phyloP scores from a whole-genome alignment of 768 basidiomycete genomes.

The Suillus variegatus region DNA sequence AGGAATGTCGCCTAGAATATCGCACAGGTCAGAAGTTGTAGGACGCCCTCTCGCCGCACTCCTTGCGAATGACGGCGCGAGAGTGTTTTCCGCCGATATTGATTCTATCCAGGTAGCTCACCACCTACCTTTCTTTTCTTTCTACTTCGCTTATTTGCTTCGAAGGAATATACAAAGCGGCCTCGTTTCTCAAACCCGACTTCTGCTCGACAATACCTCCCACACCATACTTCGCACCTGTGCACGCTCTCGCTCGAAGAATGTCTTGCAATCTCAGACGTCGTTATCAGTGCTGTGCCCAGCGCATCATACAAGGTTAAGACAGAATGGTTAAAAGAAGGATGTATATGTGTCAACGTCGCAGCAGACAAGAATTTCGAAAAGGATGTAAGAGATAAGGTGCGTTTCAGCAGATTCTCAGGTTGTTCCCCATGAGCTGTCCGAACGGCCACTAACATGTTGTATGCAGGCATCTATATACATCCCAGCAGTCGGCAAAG shows the following conservation, averaged over 20 bases:
- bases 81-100: slow-evolving; percentile 94
- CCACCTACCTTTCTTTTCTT: not conserved
- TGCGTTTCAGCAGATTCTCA: slow-evolving; percentile 32
- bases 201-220: slow-evolving; percentile 63
- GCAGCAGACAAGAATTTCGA: slow-evolving; percentile 97
- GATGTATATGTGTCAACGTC: slow-evolving; percentile 91
- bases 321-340: slow-evolving; percentile 89
- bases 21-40: slow-evolving; percentile 89
- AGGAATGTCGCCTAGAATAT: slow-evolving; percentile 4
- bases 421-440: not conserved
- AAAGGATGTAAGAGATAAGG: slow-evolving; percentile 89
- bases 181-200: slow-evolving; percentile 49
- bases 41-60: slow-evolving; percentile 96
- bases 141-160: slow-evolving; percentile 8
- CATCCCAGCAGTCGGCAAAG: slow-evolving; percentile 95
- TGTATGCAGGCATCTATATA: slow-evolving; percentile 81
- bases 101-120: slow-evolving; percentile 79
- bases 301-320: slow-evolving; percentile 82
- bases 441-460: not conserved
- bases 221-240: slow-evolving; percentile 81
- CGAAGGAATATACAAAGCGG: slow-evolving; percentile 90
- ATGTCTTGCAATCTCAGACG: slow-evolving; percentile 84
- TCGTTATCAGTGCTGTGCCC: slow-evolving; percentile 94
- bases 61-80: slow-evolving; percentile 93
- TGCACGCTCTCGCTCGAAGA: slow-evolving; percentile 69